Percentiles rank a stretch among this genome's conserved stretches.
phyloP scores from a whole-genome alignment of 345 rosid genomes.

The Eucalyptus marginata region DNA sequence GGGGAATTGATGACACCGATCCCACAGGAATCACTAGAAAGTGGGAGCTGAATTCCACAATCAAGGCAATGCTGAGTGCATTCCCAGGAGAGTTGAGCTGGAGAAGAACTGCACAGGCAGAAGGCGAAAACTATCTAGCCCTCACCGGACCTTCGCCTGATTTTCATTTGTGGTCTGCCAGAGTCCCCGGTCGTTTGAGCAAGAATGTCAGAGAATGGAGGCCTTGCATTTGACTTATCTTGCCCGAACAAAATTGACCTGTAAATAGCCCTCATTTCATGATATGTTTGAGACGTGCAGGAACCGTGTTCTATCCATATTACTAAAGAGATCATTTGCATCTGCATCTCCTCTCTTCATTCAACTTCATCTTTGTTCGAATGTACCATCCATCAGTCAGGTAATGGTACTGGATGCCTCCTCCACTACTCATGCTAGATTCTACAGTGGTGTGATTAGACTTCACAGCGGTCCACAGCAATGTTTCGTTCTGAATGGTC shows the following conservation, averaged over 20 bases:
- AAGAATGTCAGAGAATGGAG: constrained; percentile 57
- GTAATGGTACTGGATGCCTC: background rate
- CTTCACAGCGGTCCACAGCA: background rate
- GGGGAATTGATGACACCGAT: constrained; percentile 29
- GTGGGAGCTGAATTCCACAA: constrained; percentile 47
- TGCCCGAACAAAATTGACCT: background rate
- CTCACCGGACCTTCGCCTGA: constrained; percentile 68
- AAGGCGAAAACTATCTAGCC: constrained; percentile 55
- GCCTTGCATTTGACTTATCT: constrained; percentile 7
- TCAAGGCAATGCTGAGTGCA: constrained; percentile 51
- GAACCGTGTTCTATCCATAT: background rate
- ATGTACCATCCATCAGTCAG: background rate
- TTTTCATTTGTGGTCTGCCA: constrained; percentile 44
- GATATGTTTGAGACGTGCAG: background rate
- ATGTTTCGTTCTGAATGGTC: background rate
- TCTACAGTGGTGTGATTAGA: background rate
- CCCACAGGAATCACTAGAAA: background rate
- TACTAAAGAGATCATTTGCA: background rate
- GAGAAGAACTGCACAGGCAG: constrained; percentile 45
- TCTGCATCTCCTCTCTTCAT: background rate
- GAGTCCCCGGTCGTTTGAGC: constrained; percentile 36
- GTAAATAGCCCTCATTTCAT: background rate
- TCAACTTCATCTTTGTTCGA: background rate
- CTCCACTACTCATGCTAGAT: background rate
- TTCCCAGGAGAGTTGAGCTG: constrained; percentile 70